Conservation (phyloP, 495 filamentous ascomycete species). For the Antarctomyces pellizariae region DNA sequence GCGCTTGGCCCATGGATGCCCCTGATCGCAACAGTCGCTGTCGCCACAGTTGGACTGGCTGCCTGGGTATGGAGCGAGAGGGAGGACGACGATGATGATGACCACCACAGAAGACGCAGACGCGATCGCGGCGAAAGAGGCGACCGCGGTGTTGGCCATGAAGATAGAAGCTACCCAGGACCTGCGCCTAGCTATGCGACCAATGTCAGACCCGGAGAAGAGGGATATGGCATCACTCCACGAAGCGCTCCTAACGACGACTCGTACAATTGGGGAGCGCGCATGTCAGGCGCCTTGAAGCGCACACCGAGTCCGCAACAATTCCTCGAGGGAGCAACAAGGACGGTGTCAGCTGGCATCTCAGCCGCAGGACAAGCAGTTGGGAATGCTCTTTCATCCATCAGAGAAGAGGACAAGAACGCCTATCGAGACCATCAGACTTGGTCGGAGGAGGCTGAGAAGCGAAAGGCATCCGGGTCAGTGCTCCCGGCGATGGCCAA, state of each 20-base stretch:
- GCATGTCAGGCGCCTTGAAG: conserved; percentile 62
- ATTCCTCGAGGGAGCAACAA: conserved; percentile 55
- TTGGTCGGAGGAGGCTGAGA: conserved; percentile 61
- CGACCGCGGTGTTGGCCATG: conserved; percentile 23
- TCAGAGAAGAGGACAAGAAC: conserved; percentile 59
- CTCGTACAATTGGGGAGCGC: conserved; percentile 37
- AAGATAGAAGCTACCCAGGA: conserved; percentile 8
- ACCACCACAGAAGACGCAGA: too few species aligned
- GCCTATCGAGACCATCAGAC: conserved; percentile 63
- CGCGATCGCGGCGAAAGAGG: too few species aligned
- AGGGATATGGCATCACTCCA: conserved; percentile 15
- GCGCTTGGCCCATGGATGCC: conserved; percentile 70
- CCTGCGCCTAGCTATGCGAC: conserved; percentile 17
- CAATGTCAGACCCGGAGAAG: conserved; percentile 15
- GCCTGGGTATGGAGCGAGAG: conserved; percentile 90
- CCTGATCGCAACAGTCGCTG: conserved; percentile 57
- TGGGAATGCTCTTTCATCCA: conserved; percentile 57
- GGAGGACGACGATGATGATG: conserved; percentile 40
- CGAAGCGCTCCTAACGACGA: conserved; percentile 23
- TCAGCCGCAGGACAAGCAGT: conserved; percentile 65
- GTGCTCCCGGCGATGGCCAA: conserved; percentile 1
- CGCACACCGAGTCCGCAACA: conserved; percentile 80
- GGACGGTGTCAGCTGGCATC: conserved; percentile 52
- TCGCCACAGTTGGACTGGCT: conserved; percentile 61
- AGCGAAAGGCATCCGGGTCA: conserved; percentile 1